Evolutionary conservation across 2,329 filamentous ascomycete species (phyloP), one percentile per base, ranked within the genome.

Genomic region (Didymella pomorum): DNA sequence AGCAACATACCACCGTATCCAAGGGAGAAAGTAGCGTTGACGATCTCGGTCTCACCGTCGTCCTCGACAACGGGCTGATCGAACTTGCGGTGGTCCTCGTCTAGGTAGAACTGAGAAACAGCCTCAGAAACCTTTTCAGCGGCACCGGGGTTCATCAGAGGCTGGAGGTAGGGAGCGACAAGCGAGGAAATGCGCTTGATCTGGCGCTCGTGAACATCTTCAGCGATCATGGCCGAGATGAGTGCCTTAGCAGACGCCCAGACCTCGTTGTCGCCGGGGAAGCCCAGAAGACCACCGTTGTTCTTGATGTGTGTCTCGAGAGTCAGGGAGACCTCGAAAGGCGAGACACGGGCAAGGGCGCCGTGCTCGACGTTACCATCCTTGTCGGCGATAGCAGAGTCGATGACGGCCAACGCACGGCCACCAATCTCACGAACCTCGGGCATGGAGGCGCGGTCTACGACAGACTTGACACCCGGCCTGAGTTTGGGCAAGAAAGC

Each of bases 1-100:
- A 99, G 83, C 66, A 99, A 87, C 93, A 97, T 98, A 72, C 95
- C 95, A 76, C 95, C 95, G 73, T 99, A 99, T 46, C 93, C 95
- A 23, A 99, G 86, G 20, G 95, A 99, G 82, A 99, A 99, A 75
- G 95, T 90, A 44, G 95, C 94, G 71, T 99, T 98, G 75, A 99
- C 95, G 73, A 99, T 97, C 79, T 98, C 95, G 21, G 89, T 84
- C 80, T 99, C 95, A 59, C 93, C 93, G 60, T 96, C 92, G 60
- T 97, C 92, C 62, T 95, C 92, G 77, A 93, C 91, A 65, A 91
- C 84, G 2, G 93, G 91, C 52, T 89, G 87, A 64, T 93, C 94
- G 70, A 87, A 96, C 74, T 92, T 95, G 77, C 92, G 91, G 71
- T 92, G 83, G 67, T 98, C 94, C 78, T 97, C 93, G 0, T 88